phyloP scores from a whole-genome alignment of 495 filamentous ascomycete genomes.

The Xylona heveae region DNA sequence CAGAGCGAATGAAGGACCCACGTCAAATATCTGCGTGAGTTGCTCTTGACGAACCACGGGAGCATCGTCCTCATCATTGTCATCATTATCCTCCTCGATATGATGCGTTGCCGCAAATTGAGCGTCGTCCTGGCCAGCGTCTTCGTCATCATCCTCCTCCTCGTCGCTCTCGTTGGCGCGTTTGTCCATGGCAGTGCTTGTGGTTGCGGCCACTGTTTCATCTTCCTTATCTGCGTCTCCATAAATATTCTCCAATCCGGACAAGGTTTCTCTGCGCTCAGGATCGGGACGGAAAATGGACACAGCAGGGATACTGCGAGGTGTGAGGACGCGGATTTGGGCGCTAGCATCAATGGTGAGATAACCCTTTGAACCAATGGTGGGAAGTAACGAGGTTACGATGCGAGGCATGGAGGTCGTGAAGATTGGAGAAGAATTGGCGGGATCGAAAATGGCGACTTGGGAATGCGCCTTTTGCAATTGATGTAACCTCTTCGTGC shows the following conservation, averaged over 20 bases:
- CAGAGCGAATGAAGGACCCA: slow-evolving; percentile 49
- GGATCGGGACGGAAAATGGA: not conserved
- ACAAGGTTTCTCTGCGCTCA: too few relatives aligned
- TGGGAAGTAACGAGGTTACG: slow-evolving; percentile 31
- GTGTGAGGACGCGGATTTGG: slow-evolving; percentile 2
- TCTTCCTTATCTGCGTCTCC: not conserved
- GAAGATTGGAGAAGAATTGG: slow-evolving; percentile 24
- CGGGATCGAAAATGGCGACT: slow-evolving; percentile 33
- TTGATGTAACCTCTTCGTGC: slow-evolving; percentile 7
- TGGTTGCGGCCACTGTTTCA: not conserved
- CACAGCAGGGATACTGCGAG: not conserved
- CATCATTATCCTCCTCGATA: slow-evolving; percentile 15
- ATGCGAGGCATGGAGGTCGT: slow-evolving; percentile 21
- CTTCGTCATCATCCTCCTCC: slow-evolving; percentile 12
- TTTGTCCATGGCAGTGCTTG: not conserved
- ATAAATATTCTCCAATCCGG: too few relatives aligned
- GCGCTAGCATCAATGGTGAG: slow-evolving; percentile 3
- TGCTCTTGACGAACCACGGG: slow-evolving; percentile 39
- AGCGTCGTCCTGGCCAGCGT: not conserved
- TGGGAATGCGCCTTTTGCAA: slow-evolving; percentile 12
- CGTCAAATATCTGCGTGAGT: slow-evolving; percentile 53
- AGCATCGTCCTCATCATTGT: slow-evolving; percentile 17
- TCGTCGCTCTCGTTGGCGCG: slow-evolving; percentile 6
- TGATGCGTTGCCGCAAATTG: too few relatives aligned
- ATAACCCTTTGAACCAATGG: slow-evolving; percentile 10